Evolutionary conservation across 495 filamentous ascomycete species (phyloP).

Genomic region (Lineolata rhizophorae): DNA sequence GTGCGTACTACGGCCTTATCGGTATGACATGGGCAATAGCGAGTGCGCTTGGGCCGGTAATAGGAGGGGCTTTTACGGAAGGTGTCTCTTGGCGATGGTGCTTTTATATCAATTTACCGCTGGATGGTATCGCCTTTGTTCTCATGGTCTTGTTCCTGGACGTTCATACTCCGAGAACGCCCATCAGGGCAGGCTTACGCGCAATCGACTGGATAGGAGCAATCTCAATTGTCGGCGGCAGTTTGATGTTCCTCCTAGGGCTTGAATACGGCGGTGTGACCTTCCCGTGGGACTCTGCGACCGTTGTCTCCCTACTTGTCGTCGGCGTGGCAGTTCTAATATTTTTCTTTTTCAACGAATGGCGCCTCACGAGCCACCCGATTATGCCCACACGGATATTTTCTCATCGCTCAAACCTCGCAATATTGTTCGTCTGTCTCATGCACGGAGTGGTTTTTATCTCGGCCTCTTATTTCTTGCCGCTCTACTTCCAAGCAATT

Average conservation of each 20-base stretch:
- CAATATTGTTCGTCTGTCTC: slow-evolving; percentile 1
- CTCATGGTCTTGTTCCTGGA: slow-evolving; percentile 2
- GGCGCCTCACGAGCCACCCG: slow-evolving; percentile 3
- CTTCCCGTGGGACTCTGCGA: slow-evolving; percentile 7
- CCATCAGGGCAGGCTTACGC: slow-evolving; percentile 3
- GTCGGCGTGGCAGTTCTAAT: slow-evolving; percentile 4
- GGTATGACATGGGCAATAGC: slow-evolving; percentile 23
- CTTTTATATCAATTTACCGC: slow-evolving; percentile 8
- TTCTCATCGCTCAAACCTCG: slow-evolving; percentile 1
- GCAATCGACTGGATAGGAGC: slow-evolving; percentile 12
- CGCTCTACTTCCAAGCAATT: slow-evolving; percentile 40
- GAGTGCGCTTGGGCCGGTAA: slow-evolving; percentile 18
- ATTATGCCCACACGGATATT: slow-evolving; percentile 4
- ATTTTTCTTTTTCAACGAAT: slow-evolving; percentile 7
- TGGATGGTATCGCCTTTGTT: slow-evolving; percentile 4
- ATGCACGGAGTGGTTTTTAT: slow-evolving; percentile 54
- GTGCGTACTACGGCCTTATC: slow-evolving; percentile 20
- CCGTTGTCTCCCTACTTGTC: slow-evolving; percentile 7
- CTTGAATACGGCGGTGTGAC: slow-evolving; percentile 7
- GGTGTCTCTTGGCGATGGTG: slow-evolving; percentile 17
- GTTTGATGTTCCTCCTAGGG: slow-evolving; percentile 9
- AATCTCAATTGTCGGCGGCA: slow-evolving; percentile 4
- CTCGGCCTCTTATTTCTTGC: slow-evolving; percentile 49
- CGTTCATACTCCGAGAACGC: slow-evolving; percentile 4
- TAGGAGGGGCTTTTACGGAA: slow-evolving; percentile 21